These are phyloP conservation scores for Zygotorulaspora sp. DNA, from an alignment of 805 yeast genomes.

Conservation along the genomic window DNA sequence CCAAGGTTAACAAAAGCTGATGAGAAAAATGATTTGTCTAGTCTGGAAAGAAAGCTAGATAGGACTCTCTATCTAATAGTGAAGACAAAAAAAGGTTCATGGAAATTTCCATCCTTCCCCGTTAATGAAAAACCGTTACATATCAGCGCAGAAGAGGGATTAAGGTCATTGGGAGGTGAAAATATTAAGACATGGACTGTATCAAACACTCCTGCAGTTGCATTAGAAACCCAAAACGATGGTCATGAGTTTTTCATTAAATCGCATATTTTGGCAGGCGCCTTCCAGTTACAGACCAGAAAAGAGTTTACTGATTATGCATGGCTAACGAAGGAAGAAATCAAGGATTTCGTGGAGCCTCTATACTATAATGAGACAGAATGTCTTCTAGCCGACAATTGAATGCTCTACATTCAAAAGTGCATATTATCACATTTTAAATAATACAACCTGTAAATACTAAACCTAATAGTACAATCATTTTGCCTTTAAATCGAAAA, in stretches of 20 bases:
- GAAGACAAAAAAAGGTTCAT: slow-evolving; percentile 42
- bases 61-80: slow-evolving; percentile 75
- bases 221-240: slow-evolving; percentile 39
- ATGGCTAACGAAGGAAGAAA: slow-evolving; percentile 85
- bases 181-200: slow-evolving; percentile 82
- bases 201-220: slow-evolving; percentile 82
- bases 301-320: slow-evolving; percentile 47
- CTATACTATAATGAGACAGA: slow-evolving; percentile 55
- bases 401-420: slow-evolving; percentile 2
- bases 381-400: slow-evolving; percentile 36
- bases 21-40: slow-evolving; percentile 49
- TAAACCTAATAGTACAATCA: slow-evolving; percentile 5
- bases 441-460: slow-evolving; percentile 9
- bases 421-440: slow-evolving; percentile 3
- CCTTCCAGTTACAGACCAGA: slow-evolving; percentile 47
- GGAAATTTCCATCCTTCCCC: slow-evolving; percentile 80
- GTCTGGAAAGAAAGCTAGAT: slow-evolving; percentile 75
- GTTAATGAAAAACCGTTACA: slow-evolving; percentile 56
- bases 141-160: slow-evolving; percentile 67
- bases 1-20: slow-evolving; percentile 79
- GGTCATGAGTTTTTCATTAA: slow-evolving; percentile 65
- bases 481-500: neutral
- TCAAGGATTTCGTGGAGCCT: slow-evolving; percentile 46
- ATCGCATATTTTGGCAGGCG: slow-evolving; percentile 84
- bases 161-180: slow-evolving; percentile 67